phyloP scores from a whole-genome alignment of 176 grass and related monocot species.

The Ensete ventricosum region DNA sequence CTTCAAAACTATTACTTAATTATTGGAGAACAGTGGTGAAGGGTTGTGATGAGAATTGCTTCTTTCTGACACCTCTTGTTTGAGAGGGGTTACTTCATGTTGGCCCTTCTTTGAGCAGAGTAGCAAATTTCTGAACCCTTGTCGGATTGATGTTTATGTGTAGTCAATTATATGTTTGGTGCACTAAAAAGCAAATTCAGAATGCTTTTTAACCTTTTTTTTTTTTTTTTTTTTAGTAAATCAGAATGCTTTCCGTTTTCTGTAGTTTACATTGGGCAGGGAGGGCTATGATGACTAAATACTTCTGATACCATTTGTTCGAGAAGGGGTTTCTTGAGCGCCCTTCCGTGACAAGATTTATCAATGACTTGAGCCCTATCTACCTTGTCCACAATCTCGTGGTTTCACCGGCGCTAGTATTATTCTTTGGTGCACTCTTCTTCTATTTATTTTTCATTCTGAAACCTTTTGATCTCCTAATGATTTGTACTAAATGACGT shows the following conservation, averaged over 20 bases:
- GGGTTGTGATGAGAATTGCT: conserved; percentile 27
- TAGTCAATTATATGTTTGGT: neutral
- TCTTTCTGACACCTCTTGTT: conserved; percentile 62
- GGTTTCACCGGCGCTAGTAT: neutral
- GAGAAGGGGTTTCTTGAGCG: conserved; percentile 28
- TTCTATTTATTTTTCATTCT: neutral
- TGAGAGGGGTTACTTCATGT: conserved; percentile 26
- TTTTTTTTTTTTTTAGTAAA: too few relatives aligned
- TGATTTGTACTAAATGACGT: neutral
- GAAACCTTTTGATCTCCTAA: neutral
- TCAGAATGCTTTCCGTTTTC: too few relatives aligned
- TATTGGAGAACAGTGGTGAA: neutral
- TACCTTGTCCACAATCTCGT: neutral
- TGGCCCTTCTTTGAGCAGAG: conserved; percentile 7
- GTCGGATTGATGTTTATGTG: neutral
- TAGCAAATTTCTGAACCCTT: conserved; percentile 15
- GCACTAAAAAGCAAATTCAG: neutral
- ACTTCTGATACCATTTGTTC: conserved; percentile 49
- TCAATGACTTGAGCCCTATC: conserved; percentile 36
- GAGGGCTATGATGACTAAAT: conserved; percentile 28
- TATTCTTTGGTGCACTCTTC: neutral
- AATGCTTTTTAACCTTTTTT: neutral
- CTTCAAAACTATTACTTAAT: too few relatives aligned
- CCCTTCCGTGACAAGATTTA: conserved; percentile 51
- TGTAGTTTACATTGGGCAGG: neutral